Evolutionary conservation across 352 stramenopile genomes (phyloP), one percentile per base, ranked within the genome.

Genomic region (Chrysophaeum taylorii): DNA sequence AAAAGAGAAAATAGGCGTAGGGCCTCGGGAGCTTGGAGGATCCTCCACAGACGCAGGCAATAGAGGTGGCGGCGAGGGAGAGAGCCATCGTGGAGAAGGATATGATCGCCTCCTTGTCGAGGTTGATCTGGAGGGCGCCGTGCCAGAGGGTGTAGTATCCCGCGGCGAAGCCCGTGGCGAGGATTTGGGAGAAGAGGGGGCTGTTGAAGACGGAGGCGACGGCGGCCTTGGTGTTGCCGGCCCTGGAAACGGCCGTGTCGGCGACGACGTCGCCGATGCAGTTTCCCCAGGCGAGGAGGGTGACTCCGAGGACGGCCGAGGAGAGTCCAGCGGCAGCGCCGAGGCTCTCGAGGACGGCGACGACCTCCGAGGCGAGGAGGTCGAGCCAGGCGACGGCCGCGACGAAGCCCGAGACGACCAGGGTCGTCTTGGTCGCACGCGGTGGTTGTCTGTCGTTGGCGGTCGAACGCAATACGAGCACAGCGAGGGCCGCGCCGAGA

Each of bases 341-440:
- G 14, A 82, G 23, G 0, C 85, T 80, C 35, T 91, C 78, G 18
- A 95, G 77, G 31, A 95, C 72, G 15, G 84, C 85, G 68, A 95
- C 84, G 0, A 94, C 70, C 57, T 95, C 88, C 53, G 83, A 89
- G 5, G 87, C 87, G 41, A 94, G 79, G 0, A 87, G 76, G 76
- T 92, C 92, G 72, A 94, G 92, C 89, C 89, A 95, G 70, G 82
- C 86, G 14, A 94, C 87, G 68, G 85, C 91, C 16, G 61, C 23
- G 0, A 70, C n/a, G 67, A 88, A 82, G 25, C 61, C 76, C 18
- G 73, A 27, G 35, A 68, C 37, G 9, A 81, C 53, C 12, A 79
- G 61, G 15, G 70, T 21, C 31, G 31, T 45, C 27, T 31, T 23
- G 21, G 43, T 37, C 53, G 37, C 45, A 9, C 31, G 18, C 25